phyloP scores from a whole-genome alignment of 2,329 filamentous ascomycete species.

The Lachnellula cervina region DNA sequence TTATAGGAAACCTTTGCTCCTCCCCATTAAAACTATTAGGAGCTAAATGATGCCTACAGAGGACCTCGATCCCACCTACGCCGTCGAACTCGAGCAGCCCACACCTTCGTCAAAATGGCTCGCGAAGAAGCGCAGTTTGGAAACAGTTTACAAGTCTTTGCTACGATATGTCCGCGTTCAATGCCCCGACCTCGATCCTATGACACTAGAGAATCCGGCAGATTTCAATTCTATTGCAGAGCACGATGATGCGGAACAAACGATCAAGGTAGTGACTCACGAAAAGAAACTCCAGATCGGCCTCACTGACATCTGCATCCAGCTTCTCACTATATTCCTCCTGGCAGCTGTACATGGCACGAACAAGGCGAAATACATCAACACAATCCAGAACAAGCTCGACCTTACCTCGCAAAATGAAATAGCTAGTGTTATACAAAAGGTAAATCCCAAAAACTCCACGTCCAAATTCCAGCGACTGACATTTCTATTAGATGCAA shows the following conservation, averaged over 20 bases:
- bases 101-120: slow-evolving; percentile 33
- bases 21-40: background rate
- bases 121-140: slow-evolving; percentile 46
- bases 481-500: background rate
- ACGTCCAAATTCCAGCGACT: background rate
- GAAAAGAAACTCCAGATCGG: background rate
- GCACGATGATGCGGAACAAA: slow-evolving; percentile 49
- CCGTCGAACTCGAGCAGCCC: slow-evolving; percentile 47
- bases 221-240: slow-evolving; percentile 55
- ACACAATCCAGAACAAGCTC: slow-evolving; percentile 37
- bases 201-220: slow-evolving; percentile 44
- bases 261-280: slow-evolving; percentile 43
- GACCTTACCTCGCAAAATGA: slow-evolving; percentile 41
- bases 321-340: slow-evolving; percentile 60
- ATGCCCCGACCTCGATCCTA: slow-evolving; percentile 46
- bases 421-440: slow-evolving; percentile 28
- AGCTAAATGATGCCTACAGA: slow-evolving; percentile 43
- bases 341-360: slow-evolving; percentile 58
- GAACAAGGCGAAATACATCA: slow-evolving; percentile 50
- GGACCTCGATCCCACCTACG: slow-evolving; percentile 54
- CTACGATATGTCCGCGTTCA: slow-evolving; percentile 51
- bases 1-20: background rate
- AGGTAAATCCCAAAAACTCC: slow-evolving; percentile 12
- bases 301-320: slow-evolving; percentile 26
- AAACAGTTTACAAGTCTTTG: slow-evolving; percentile 50